phyloP scores from a whole-genome alignment of 2,329 filamentous ascomycete genomes.

The Botrytis deweyae region DNA sequence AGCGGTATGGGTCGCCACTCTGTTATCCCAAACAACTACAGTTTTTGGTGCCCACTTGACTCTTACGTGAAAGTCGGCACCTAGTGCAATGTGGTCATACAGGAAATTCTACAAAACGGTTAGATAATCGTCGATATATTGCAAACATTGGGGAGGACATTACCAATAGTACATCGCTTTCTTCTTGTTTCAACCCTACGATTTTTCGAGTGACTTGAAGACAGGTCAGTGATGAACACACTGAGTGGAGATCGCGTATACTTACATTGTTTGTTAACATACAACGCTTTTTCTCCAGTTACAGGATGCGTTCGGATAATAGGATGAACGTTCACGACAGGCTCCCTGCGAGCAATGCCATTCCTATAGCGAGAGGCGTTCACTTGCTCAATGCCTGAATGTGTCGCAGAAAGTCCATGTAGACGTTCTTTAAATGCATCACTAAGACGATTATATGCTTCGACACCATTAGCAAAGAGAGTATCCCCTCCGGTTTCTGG shows the following conservation, averaged over 20 bases:
- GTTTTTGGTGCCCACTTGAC: slow-evolving; percentile 78
- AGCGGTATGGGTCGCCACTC: slow-evolving; percentile 75
- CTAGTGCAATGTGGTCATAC: slow-evolving; percentile 70
- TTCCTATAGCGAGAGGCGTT: slow-evolving; percentile 64
- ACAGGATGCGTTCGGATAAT: slow-evolving; percentile 77
- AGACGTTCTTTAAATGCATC: slow-evolving; percentile 76
- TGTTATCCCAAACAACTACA: slow-evolving; percentile 85
- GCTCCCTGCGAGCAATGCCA: slow-evolving; percentile 72
- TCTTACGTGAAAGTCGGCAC: slow-evolving; percentile 70
- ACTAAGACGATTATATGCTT: slow-evolving; percentile 78
- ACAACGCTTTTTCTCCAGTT: slow-evolving; percentile 82
- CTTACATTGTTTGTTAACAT: slow-evolving; percentile 79
- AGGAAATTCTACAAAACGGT: slow-evolving; percentile 73
- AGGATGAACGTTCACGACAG: slow-evolving; percentile 72
- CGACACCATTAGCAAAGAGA: slow-evolving; percentile 73
- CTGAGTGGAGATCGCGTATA: slow-evolving; percentile 16
- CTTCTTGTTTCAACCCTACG: slow-evolving; percentile 81
- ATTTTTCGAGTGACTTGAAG: slow-evolving; percentile 73
- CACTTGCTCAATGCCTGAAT: slow-evolving; percentile 81
- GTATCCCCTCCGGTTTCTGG: slow-evolving; percentile 82
- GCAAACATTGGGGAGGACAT: slow-evolving; percentile 5
- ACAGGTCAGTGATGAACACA: slow-evolving; percentile 17
- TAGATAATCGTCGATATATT: not conserved
- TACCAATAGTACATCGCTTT: slow-evolving; percentile 68
- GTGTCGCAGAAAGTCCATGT: slow-evolving; percentile 76